Evolutionary conservation across 108 stramenopile genomes (phyloP).

Genomic region (Fistulifera solaris): DNA sequence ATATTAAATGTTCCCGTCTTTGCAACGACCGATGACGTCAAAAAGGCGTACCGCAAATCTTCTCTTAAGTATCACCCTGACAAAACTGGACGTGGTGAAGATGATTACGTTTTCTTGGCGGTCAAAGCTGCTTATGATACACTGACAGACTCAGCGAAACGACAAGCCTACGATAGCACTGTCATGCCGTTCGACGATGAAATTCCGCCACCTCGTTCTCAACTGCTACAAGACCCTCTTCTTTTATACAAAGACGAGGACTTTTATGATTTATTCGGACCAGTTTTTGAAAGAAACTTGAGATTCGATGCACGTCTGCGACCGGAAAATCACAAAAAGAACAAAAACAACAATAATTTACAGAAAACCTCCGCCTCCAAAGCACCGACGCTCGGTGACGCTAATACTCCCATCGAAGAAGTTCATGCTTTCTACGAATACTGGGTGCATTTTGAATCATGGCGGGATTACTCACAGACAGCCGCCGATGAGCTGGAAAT

Average conservation of each 20-base stretch:
- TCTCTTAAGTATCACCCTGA: conserved; percentile 74
- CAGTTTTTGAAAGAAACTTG: conserved; percentile 84
- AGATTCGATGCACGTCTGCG: conserved; percentile 69
- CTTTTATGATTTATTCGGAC: conserved; percentile 27
- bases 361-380: conserved; percentile 21
- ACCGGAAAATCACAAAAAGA: conserved; percentile 16
- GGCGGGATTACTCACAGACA: conserved; percentile 90
- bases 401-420: conserved; percentile 67
- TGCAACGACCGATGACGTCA: conserved; percentile 55
- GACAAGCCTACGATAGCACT: conserved; percentile 87
- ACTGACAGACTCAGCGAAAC: conserved; percentile 64
- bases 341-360: conserved; percentile 7
- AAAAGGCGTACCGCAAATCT: conserved; percentile 74
- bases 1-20: conserved; percentile 54
- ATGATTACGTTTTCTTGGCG: conserved; percentile 89
- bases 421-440: conserved; percentile 93
- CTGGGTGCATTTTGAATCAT: conserved; percentile 93
- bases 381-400: conserved; percentile 86
- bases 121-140: conserved; percentile 95
- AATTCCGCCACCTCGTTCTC: conserved; percentile 53
- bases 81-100: conserved; percentile 78
- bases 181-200: conserved; percentile 89
- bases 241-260: conserved; percentile 16
- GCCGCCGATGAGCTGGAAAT: conserved; percentile 62
- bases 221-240: conserved; percentile 4